Evolutionary conservation across 805 yeast genomes (phyloP).

Genomic region (Cyberlindnera xylosilytica): DNA sequence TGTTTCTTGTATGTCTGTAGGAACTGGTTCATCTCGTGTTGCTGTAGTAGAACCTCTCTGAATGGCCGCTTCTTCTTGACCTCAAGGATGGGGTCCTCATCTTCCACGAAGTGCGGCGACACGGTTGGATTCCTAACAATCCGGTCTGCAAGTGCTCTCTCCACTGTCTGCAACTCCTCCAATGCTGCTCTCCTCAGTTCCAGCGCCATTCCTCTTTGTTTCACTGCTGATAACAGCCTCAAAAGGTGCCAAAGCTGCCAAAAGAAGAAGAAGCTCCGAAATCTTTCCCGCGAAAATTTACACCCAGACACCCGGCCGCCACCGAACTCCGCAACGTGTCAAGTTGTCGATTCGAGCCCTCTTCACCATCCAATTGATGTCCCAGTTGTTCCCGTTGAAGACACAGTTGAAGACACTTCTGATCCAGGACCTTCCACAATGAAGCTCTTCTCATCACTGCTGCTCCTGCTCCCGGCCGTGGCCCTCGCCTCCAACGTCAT

Average conservation of each 20-base stretch:
- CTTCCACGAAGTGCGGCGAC: constrained; percentile 32
- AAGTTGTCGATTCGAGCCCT: no score
- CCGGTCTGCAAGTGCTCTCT: constrained; percentile 60
- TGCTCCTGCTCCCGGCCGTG: constrained; percentile 2
- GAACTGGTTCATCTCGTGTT: constrained; percentile 62
- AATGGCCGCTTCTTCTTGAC: constrained; percentile 37
- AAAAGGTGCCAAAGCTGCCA: no score
- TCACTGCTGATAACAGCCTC: not conserved
- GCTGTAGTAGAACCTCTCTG: constrained; percentile 55
- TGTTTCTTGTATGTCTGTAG: constrained; percentile 40
- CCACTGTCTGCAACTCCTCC: constrained; percentile 73
- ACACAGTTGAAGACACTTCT: no score
- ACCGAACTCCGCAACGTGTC: no score
- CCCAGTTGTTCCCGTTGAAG: no score
- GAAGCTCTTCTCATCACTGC: constrained; percentile 4
- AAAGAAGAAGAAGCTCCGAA: not conserved
- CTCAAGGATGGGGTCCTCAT: constrained; percentile 30
- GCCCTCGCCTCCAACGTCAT: constrained; percentile 11
- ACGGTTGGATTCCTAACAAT: constrained; percentile 59
- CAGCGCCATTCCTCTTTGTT: constrained; percentile 24
- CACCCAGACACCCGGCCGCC: not conserved
- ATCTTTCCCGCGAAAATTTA: not conserved
- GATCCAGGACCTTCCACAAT: no score
- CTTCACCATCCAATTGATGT: no score
- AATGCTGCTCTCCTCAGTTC: constrained; percentile 38